These are phyloP conservation scores for Leishmania martiniquensis DNA, from an alignment of 208 protist genomes.

Conservation along the genomic window DNA sequence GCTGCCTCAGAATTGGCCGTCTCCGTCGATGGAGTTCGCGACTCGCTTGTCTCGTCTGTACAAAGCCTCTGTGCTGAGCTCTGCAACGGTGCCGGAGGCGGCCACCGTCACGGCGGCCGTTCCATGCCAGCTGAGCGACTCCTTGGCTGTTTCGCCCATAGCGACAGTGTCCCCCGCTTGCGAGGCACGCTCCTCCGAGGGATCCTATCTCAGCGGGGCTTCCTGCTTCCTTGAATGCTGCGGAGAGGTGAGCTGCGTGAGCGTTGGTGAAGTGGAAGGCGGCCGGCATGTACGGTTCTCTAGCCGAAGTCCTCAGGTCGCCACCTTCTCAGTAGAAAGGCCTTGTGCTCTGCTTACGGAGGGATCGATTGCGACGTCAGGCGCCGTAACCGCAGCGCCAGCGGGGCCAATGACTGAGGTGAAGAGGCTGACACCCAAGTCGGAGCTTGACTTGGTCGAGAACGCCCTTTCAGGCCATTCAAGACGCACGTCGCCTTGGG, in stretches of 20 bases:
- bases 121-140: not conserved
- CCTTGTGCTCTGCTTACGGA: not conserved
- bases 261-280: not conserved
- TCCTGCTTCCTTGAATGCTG: not conserved
- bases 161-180: too few species aligned
- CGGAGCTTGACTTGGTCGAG: not conserved
- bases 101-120: not conserved
- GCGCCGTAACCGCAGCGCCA: not conserved
- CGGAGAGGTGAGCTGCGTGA: not conserved
- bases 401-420: not conserved
- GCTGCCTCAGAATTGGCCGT: not conserved
- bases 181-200: not conserved
- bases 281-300: slow-evolving; percentile 61
- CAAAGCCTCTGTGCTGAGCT: not conserved
- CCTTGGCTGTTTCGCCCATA: not conserved
- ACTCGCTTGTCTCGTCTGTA: slow-evolving; percentile 5
- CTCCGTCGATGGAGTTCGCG: slow-evolving; percentile 5
- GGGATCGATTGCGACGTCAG: not conserved
- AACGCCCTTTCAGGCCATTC: not conserved
- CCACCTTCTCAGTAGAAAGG: slow-evolving; percentile 47
- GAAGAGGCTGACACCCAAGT: not conserved
- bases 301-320: slow-evolving; percentile 53
- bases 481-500: not conserved
- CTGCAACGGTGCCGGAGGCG: not conserved
- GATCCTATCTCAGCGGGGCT: not conserved